Conservation (phyloP, 306 rosid genomes). For the Pyrus bretschneideri region DNA sequence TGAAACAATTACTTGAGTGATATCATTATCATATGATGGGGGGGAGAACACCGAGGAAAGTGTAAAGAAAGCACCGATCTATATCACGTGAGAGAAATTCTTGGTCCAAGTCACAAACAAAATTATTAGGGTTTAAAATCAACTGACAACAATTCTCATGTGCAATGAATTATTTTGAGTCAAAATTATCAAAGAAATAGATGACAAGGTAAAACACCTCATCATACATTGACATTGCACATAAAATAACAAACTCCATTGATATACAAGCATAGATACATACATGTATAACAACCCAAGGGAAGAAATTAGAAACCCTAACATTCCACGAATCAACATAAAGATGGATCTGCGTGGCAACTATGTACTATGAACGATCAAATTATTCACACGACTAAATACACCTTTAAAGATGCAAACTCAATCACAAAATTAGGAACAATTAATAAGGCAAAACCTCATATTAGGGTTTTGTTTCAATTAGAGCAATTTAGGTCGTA, state of each 20-base stretch:
- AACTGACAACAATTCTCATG: constrained; percentile 20
- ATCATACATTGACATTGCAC: constrained; percentile 24
- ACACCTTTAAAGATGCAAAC: constrained; percentile 18
- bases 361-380: constrained; percentile 13
- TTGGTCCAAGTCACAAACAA: constrained; percentile 23
- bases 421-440: constrained; percentile 4
- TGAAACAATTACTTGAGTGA: background rate
- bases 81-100: constrained; percentile 15
- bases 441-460: constrained; percentile 5
- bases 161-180: constrained; percentile 8
- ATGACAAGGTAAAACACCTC: constrained; percentile 5
- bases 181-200: constrained; percentile 6
- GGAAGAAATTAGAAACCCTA: constrained; percentile 51
- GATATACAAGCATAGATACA: constrained; percentile 13
- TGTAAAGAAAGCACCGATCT: background rate
- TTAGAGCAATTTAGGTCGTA: constrained; percentile 11
- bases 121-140: constrained; percentile 43
- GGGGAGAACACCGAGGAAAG: background rate
- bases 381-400: constrained; percentile 5
- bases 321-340: constrained; percentile 22
- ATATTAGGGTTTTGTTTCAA: constrained; percentile 52
- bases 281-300: background rate
- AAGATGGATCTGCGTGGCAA: constrained; percentile 11
- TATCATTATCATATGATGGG: constrained; percentile 17
- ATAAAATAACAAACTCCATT: constrained; percentile 39